phyloP scores from a whole-genome alignment of 2,329 filamentous ascomycete species.

The Ambrosiella xylebori region DNA sequence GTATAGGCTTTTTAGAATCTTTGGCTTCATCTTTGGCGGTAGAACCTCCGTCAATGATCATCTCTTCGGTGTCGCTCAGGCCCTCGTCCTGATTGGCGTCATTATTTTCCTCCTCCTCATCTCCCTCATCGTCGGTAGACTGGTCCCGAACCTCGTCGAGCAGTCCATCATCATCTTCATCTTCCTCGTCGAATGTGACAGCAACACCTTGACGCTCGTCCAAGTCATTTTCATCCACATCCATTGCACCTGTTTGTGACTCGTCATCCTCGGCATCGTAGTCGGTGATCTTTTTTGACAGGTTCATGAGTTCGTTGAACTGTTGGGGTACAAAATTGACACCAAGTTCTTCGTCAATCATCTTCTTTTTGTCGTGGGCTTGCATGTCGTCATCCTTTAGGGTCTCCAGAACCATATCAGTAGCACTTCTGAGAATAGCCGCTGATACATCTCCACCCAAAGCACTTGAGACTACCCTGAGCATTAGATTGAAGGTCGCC shows the following conservation, averaged over 20 bases:
- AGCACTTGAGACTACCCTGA: constrained; percentile 73
- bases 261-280: constrained; percentile 92
- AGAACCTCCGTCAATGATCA: constrained; percentile 61
- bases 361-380: constrained; percentile 96
- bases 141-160: constrained; percentile 80
- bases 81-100: constrained; percentile 26
- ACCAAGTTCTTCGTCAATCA: constrained; percentile 88
- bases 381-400: constrained; percentile 92
- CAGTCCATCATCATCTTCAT: constrained; percentile 63
- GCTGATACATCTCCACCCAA: constrained; percentile 76
- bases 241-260: constrained; percentile 12
- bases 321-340: constrained; percentile 66
- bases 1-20: constrained; percentile 45
- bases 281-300: constrained; percentile 97
- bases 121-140: constrained; percentile 65
- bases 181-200: constrained; percentile 85
- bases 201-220: constrained; percentile 94
- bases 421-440: constrained; percentile 80
- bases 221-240: constrained; percentile 52
- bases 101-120: constrained; percentile 35
- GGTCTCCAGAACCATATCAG: constrained; percentile 77
- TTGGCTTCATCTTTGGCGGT: constrained; percentile 25
- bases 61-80: constrained; percentile 50
- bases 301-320: constrained; percentile 90
- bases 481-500: constrained; percentile 84